Evolutionary conservation across 106 monocot genomes (phyloP), one percentile per base, ranked within the genome.

Genomic region (Vanilla planifolia): DNA sequence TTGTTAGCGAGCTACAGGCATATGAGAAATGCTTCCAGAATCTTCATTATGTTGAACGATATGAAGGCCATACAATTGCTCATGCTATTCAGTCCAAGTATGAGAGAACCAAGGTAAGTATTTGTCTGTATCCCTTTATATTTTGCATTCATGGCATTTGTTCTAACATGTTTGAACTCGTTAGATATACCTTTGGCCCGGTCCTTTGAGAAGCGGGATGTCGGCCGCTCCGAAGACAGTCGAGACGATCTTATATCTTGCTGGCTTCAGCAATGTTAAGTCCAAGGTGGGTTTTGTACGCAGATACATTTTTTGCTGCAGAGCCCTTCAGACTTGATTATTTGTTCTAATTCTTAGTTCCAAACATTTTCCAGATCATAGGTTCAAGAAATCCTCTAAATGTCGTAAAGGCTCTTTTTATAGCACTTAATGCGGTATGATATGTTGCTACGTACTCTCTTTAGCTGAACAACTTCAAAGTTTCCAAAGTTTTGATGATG

Each of bases 181-280:
- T 40, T 55, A 83, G 88, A 67, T 88, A 59, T 83, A 88, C 62
- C 73, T 88, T 21, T 88, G 88, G 88, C 88, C 88, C 59, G 88
- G 76, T 59, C 64, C 83, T 60, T 59, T 67, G 67, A 73, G 83
- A 55, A 88, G 75, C 61, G 82, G 88, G 61, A 79, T 88, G 79
- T 45, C 63, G 34, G 70, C 72, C 28, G 83, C 83, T 26, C 55
- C 76, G 56, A 72, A 60, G 42, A 88, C 91, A 13, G 91, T 98
- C 43, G 96, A 98, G 70, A 92, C 91, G 20, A 66, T 98, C 20
- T 72, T 98, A 35, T 77, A 75, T 59, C 62, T 98, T 63, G 96
- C 96, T 70, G 96, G 96, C 55, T 98, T 78, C 51, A 77, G 79
- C 52, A 98, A 98, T 72, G 82, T 98, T 28, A 98, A 98, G 46